A percentile compares a stretch with the other conserved stretches of the same genome.
These are phyloP conservation scores for Fusarium tuaranense DNA, from an alignment of 2,329 filamentous ascomycete genomes.

Conservation along the genomic window DNA sequence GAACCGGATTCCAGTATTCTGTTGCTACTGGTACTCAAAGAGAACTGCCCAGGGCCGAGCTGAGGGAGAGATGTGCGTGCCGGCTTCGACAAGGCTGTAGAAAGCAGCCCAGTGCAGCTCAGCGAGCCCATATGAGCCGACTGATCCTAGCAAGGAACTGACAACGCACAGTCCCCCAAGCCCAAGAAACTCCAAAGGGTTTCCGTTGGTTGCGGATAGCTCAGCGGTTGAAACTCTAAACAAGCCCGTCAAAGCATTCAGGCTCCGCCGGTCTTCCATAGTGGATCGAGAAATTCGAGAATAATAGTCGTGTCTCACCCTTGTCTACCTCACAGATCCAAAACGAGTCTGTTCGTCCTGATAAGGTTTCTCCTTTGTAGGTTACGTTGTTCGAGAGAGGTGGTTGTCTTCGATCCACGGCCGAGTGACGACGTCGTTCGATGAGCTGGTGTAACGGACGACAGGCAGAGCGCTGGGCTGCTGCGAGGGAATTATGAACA, in stretches of 20 bases:
- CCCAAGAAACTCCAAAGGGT: background rate
- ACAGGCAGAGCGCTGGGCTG: conserved; percentile 34
- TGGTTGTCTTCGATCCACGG: conserved; percentile 25
- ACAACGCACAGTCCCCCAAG: background rate
- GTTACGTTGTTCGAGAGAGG: conserved; percentile 22
- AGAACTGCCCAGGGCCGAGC: background rate
- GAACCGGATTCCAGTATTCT: background rate
- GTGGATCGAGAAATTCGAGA: conserved; percentile 18
- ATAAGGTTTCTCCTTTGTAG: conserved; percentile 7
- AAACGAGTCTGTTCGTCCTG: conserved; percentile 4
- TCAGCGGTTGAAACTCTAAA: background rate
- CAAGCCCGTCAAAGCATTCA: conserved; percentile 1
- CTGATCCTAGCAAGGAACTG: background rate
- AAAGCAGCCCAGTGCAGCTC: background rate
- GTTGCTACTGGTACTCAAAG: background rate
- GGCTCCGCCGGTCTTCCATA: background rate
- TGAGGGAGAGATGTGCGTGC: background rate
- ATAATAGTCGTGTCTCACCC: conserved; percentile 36
- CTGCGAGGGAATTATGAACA: conserved; percentile 34
- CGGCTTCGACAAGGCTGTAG: background rate
- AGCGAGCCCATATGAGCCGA: background rate
- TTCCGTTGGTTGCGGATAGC: background rate
- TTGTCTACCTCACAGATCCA: conserved; percentile 23
- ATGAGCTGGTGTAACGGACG: conserved; percentile 40
- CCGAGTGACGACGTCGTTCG: conserved; percentile 34